phyloP scores from a whole-genome alignment of 192 early-diverging fungal genomes.

The Helicostylum pulchrum region DNA sequence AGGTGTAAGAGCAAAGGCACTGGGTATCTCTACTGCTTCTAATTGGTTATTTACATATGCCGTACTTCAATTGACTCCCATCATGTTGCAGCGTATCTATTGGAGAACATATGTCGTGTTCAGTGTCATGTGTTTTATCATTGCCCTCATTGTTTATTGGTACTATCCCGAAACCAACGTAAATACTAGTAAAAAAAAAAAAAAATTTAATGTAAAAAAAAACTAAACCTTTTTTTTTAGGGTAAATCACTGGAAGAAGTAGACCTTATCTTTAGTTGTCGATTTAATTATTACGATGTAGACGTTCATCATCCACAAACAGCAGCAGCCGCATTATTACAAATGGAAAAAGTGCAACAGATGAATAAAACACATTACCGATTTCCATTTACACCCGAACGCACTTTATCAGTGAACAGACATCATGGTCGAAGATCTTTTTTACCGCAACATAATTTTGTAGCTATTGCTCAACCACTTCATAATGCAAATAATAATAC shows the following conservation, averaged over 20 bases:
- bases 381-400: constrained; percentile 14
- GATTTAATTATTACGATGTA: constrained; percentile 29
- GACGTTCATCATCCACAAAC: constrained; percentile 31
- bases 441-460: constrained; percentile 1
- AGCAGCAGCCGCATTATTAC: constrained; percentile 25
- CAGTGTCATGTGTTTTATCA: constrained; percentile 56
- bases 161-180: constrained; percentile 81
- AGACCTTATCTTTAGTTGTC: constrained; percentile 34
- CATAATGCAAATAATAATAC: constrained; percentile 4
- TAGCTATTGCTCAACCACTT: not conserved
- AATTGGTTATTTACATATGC: constrained; percentile 88
- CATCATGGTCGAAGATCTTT: not conserved
- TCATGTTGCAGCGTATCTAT: constrained; percentile 60
- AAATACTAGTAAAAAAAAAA: too few species aligned
- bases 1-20: constrained; percentile 78
- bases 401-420: not conserved
- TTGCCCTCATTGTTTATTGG: constrained; percentile 57
- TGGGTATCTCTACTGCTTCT: constrained; percentile 73
- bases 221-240: constrained; percentile 4
- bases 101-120: constrained; percentile 69
- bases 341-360: constrained; percentile 22
- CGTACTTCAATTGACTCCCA: constrained; percentile 66
- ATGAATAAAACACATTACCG: constrained; percentile 1
- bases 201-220: too few species aligned
- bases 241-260: constrained; percentile 38